Percentiles rank a stretch among this genome's conserved stretches.
These are phyloP conservation scores for Diaporthe sp. DNA, from an alignment of 2,329 filamentous ascomycete species.

Conservation along the genomic window DNA sequence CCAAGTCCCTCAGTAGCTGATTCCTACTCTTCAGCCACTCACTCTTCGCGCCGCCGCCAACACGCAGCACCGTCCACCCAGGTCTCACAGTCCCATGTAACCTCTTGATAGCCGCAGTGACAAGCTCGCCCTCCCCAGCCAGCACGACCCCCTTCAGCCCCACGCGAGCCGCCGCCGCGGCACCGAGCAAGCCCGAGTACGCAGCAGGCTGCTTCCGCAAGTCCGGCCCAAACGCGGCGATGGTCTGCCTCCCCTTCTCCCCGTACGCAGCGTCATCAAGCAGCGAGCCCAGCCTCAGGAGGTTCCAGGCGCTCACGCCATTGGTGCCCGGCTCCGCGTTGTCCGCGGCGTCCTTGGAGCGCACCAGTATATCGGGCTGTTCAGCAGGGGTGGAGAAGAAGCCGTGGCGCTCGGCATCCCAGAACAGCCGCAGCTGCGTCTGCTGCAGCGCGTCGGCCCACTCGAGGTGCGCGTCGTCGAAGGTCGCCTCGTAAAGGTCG, in stretches of 20 bases:
- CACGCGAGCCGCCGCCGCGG: slow-evolving; percentile 3
- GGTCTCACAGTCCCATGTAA: background rate
- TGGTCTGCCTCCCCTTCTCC: slow-evolving; percentile 74
- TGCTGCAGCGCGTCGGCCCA: slow-evolving; percentile 85
- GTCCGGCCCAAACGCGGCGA: slow-evolving; percentile 85
- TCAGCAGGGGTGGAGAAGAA: slow-evolving; percentile 76
- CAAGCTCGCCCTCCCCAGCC: slow-evolving; percentile 17
- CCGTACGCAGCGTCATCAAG: slow-evolving; percentile 74
- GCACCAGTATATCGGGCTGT: slow-evolving; percentile 78
- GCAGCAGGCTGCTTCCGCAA: slow-evolving; percentile 80
- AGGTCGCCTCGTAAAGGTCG: slow-evolving; percentile 83
- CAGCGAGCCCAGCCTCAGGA: slow-evolving; percentile 79
- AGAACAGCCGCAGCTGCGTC: slow-evolving; percentile 79
- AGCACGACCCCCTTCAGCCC: slow-evolving; percentile 16
- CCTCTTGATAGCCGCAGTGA: slow-evolving; percentile 15
- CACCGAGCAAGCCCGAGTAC: slow-evolving; percentile 26
- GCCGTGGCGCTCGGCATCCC: slow-evolving; percentile 68
- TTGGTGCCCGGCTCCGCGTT: slow-evolving; percentile 88
- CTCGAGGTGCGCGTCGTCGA: slow-evolving; percentile 77
- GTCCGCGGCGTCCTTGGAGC: slow-evolving; percentile 92
- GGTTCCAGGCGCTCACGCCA: slow-evolving; percentile 81
- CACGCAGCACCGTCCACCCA: slow-evolving; percentile 14
- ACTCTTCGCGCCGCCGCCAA: background rate
- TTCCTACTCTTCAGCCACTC: slow-evolving; percentile 27
- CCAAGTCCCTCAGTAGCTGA: slow-evolving; percentile 1